Evolutionary conservation across 2,329 filamentous ascomycete species (phyloP).

Genomic region (Calonectria hawksworthii): DNA sequence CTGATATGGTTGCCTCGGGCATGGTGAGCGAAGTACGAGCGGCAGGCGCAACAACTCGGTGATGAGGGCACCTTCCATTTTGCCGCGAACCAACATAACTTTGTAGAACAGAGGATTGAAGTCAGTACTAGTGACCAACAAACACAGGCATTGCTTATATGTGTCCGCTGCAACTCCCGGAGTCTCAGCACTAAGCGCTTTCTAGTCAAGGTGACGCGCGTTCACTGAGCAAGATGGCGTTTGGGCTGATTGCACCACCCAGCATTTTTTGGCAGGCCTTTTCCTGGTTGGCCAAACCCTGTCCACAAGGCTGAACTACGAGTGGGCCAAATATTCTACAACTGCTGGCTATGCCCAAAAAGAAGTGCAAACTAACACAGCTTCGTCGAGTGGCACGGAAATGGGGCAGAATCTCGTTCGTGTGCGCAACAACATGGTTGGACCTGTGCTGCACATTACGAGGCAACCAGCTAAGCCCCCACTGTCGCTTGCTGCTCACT

Average conservation of each 20-base stretch:
- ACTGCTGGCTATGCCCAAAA: neutral
- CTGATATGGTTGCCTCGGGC: constrained; percentile 17
- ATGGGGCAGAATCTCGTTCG: neutral
- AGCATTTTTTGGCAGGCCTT: neutral
- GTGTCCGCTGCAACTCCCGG: neutral
- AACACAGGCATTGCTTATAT: neutral
- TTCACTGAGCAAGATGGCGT: constrained; percentile 2
- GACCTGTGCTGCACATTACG: neutral
- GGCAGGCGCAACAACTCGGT: neutral
- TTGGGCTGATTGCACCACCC: neutral
- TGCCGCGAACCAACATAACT: neutral
- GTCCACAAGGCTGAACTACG: neutral
- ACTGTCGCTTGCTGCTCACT: neutral
- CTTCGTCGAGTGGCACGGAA: neutral
- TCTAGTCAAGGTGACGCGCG: constrained; percentile 10
- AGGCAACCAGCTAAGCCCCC: neutral
- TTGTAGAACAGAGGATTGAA: neutral
- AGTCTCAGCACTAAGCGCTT: neutral
- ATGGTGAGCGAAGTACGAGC: neutral
- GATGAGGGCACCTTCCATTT: neutral
- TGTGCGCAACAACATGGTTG: neutral
- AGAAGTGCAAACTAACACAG: neutral
- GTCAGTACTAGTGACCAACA: neutral
- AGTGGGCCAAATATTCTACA: neutral
- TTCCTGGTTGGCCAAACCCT: neutral